Conservation (phyloP, 2,329 filamentous ascomycete species). For the Sporothrix luriei region DNA sequence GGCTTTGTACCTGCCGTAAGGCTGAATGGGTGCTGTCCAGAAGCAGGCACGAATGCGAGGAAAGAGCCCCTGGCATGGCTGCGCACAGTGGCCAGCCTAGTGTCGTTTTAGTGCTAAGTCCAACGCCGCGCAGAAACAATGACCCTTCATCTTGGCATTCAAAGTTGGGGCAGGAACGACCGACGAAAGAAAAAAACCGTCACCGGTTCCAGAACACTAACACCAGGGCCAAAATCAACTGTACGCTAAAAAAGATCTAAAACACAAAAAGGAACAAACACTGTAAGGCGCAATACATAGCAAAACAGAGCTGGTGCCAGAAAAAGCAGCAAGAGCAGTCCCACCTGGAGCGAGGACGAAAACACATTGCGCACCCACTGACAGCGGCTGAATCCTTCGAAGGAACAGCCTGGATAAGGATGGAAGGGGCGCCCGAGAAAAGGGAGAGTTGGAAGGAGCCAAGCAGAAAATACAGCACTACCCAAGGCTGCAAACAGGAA, state of each 20-base stretch:
- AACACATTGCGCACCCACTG: background rate
- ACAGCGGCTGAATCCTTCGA: conserved; percentile 22
- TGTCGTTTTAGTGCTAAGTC: background rate
- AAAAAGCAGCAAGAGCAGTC: conserved; percentile 3
- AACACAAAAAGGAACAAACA: too few relatives aligned
- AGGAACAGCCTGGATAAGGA: background rate
- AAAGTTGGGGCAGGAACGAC: background rate
- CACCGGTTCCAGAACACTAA: conserved; percentile 10
- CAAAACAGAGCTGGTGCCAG: background rate
- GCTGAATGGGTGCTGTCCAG: background rate
- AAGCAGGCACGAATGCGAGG: conserved; percentile 1
- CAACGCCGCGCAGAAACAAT: background rate
- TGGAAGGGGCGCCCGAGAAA: background rate
- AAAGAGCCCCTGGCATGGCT: background rate
- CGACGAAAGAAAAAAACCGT: background rate
- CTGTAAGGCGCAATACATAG: background rate
- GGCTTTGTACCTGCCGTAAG: background rate
- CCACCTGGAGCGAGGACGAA: background rate
- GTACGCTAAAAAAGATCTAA: too few relatives aligned
- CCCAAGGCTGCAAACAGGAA: background rate
- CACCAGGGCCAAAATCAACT: background rate
- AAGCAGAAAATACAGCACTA: background rate
- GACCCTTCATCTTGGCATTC: background rate
- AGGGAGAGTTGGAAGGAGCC: background rate
- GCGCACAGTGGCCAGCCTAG: conserved; percentile 6